Conservation (phyloP, 2,329 filamentous ascomycete genomes). For the Pseudogymnoascus sp. region DNA sequence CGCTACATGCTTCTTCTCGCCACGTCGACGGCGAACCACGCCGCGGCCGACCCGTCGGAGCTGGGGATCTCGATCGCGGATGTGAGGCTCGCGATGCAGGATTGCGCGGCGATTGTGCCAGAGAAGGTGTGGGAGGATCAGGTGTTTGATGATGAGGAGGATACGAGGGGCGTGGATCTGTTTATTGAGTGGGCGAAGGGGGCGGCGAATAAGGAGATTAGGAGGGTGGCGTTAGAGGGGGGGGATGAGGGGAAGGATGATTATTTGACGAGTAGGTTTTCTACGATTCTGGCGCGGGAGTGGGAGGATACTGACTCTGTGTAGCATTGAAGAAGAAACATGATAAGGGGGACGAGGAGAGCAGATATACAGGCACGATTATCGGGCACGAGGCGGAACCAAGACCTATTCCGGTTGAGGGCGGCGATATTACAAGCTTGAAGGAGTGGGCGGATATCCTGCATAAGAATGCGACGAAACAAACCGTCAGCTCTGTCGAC, state of each 20-base stretch:
- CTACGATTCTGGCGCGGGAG: constrained; percentile 37
- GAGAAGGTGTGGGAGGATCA: constrained; percentile 61
- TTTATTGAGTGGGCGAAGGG: constrained; percentile 76
- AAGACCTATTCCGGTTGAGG: constrained; percentile 68
- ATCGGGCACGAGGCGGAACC: constrained; percentile 67
- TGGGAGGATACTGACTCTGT: neutral
- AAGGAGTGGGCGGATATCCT: constrained; percentile 52
- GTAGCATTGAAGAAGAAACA: constrained; percentile 73
- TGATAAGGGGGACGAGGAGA: constrained; percentile 73
- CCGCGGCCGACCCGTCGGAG: constrained; percentile 31
- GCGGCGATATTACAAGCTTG: constrained; percentile 60
- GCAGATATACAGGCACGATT: constrained; percentile 75
- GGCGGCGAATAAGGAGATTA: constrained; percentile 67
- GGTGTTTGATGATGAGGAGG: constrained; percentile 58
- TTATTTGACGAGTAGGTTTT: constrained; percentile 52
- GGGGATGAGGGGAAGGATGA: constrained; percentile 57
- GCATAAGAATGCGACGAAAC: constrained; percentile 16
- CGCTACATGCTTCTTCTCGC: constrained; percentile 73
- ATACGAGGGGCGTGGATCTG: constrained; percentile 65
- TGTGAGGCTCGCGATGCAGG: constrained; percentile 76
- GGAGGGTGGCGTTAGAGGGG: constrained; percentile 69
- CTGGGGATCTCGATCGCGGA: constrained; percentile 60
- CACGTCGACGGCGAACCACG: constrained; percentile 62
- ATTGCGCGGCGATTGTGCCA: constrained; percentile 67
- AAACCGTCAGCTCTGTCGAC: constrained; percentile 9